Evolutionary conservation across 1,284 basidiomycete genomes (phyloP).

Genomic region (Ceratobasidium sp.): DNA sequence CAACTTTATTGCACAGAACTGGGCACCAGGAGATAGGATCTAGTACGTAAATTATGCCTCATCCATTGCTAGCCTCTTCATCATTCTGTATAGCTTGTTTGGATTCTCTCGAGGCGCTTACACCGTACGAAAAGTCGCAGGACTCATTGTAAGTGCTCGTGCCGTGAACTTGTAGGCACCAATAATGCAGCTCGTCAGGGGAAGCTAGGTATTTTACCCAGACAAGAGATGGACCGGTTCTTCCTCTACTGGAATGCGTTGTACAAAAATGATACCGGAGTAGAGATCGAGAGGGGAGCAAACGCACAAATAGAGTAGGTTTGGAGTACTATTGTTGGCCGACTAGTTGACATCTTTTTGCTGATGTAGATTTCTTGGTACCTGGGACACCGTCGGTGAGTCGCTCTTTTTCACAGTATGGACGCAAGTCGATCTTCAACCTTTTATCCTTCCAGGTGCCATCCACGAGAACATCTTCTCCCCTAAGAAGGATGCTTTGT

Average conservation of each 20-base stretch:
- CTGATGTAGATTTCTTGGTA: too few relatives aligned
- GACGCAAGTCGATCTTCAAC: background rate
- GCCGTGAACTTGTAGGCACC: background rate
- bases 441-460: background rate
- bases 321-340: background rate
- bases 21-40: slow-evolving; percentile 34
- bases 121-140: slow-evolving; percentile 46
- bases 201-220: slow-evolving; percentile 30
- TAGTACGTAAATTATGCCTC: background rate
- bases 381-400: slow-evolving; percentile 35
- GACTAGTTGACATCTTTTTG: too few relatives aligned
- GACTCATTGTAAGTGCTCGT: slow-evolving; percentile 37
- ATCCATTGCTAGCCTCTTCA: background rate
- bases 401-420: too few relatives aligned
- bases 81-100: slow-evolving; percentile 12
- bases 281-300: background rate
- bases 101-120: slow-evolving; percentile 47
- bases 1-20: slow-evolving; percentile 48
- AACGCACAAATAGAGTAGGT: slow-evolving; percentile 15
- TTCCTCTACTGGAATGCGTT: slow-evolving; percentile 31
- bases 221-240: slow-evolving; percentile 44
- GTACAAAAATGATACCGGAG: background rate
- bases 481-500: slow-evolving; percentile 15
- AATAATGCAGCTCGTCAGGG: background rate
- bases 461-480: slow-evolving; percentile 13